Evolutionary conservation across 495 filamentous ascomycete genomes (phyloP).

Genomic region (Trichoderma virens): DNA sequence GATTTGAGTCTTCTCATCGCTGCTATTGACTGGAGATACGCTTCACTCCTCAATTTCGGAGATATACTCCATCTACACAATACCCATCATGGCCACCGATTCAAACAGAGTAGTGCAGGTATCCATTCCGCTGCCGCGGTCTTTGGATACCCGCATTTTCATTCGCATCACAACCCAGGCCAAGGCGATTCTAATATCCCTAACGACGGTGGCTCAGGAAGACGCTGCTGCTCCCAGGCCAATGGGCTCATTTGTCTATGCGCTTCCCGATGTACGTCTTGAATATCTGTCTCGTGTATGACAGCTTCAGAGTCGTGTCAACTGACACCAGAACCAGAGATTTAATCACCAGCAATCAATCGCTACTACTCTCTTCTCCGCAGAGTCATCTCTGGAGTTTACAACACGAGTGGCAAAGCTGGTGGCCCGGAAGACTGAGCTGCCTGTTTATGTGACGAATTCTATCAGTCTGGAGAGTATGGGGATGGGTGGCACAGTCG

Average conservation of each 20-base stretch:
- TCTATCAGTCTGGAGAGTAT: slow-evolving; percentile 60
- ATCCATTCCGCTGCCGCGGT: slow-evolving; percentile 68
- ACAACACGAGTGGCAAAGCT: slow-evolving; percentile 77
- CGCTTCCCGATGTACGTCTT: slow-evolving; percentile 71
- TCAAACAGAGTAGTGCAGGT: slow-evolving; percentile 38
- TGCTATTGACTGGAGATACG: neutral
- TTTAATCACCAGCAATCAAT: slow-evolving; percentile 53
- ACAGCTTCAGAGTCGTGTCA: neutral
- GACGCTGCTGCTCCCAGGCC: slow-evolving; percentile 43
- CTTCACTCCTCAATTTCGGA: neutral
- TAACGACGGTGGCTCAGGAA: slow-evolving; percentile 63
- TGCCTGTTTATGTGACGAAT: slow-evolving; percentile 79
- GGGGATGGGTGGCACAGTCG: slow-evolving; percentile 65
- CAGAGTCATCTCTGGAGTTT: slow-evolving; percentile 72
- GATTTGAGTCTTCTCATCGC: neutral
- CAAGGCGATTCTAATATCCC: slow-evolving; percentile 62
- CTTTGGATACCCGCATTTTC: slow-evolving; percentile 71
- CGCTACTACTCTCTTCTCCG: slow-evolving; percentile 71
- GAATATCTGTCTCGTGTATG: neutral
- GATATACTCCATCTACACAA: neutral
- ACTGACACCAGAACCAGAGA: slow-evolving; percentile 28
- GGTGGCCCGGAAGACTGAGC: slow-evolving; percentile 57
- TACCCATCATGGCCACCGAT: neutral
- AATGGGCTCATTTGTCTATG: slow-evolving; percentile 83
- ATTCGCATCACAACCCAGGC: slow-evolving; percentile 63